Conservation (phyloP, 495 filamentous ascomycete genomes). For the Umbilicaria muhlenbergii region DNA sequence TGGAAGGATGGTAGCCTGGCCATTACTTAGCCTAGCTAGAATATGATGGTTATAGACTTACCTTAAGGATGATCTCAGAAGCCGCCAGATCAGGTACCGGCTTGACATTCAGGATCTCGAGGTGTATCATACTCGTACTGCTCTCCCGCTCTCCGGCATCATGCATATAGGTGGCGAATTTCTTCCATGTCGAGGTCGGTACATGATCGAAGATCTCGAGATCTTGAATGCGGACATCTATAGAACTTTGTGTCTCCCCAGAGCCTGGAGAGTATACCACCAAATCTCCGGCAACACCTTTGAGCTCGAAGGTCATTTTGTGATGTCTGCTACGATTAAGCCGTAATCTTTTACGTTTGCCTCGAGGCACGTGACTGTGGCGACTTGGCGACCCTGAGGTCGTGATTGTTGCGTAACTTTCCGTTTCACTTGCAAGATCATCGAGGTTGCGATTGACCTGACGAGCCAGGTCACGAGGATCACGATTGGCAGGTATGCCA, state of each 20-base stretch:
- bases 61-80: slow-evolving; percentile 77
- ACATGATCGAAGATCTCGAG: slow-evolving; percentile 90
- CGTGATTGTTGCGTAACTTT: slow-evolving; percentile 63
- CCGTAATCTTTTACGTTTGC: slow-evolving; percentile 44
- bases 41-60: slow-evolving; percentile 14
- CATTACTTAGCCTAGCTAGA: slow-evolving; percentile 9
- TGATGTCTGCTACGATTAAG: slow-evolving; percentile 76
- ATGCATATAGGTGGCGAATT: slow-evolving; percentile 86
- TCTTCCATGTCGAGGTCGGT: slow-evolving; percentile 93
- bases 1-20: slow-evolving; percentile 61
- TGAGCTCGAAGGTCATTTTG: slow-evolving; percentile 90
- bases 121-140: slow-evolving; percentile 72
- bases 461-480: slow-evolving; percentile 60
- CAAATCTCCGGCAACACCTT: slow-evolving; percentile 70
- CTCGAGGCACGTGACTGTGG: slow-evolving; percentile 27
- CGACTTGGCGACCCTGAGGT: slow-evolving; percentile 43
- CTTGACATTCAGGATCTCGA: slow-evolving; percentile 75
- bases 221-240: slow-evolving; percentile 69
- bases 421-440: slow-evolving; percentile 75
- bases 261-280: slow-evolving; percentile 64
- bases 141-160: slow-evolving; percentile 75
- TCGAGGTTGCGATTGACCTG: slow-evolving; percentile 82
- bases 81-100: slow-evolving; percentile 72
- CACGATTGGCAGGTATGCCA: slow-evolving; percentile 71
- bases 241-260: slow-evolving; percentile 69